Evolutionary conservation across 2,329 filamentous ascomycete genomes (phyloP).

Genomic region (Sclerotinia nivalis): DNA sequence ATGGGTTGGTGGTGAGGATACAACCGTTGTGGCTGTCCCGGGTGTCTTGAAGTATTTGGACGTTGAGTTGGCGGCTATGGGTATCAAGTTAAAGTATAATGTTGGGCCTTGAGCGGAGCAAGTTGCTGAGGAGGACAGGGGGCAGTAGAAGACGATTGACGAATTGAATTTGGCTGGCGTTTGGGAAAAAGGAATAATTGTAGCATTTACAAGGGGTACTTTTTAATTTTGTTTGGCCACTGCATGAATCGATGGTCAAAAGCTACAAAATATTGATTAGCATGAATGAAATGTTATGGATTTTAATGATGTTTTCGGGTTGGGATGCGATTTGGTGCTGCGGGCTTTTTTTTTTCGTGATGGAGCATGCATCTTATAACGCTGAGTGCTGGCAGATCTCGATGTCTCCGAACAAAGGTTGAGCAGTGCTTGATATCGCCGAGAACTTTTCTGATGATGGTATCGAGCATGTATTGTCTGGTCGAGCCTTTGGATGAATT

Average conservation of each 20-base stretch:
- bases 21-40: constrained; percentile 87
- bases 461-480: not conserved
- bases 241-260: not conserved
- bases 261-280: not conserved
- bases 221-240: constrained; percentile 9
- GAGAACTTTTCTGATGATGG: not conserved
- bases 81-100: constrained; percentile 89
- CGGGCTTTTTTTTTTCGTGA: not conserved
- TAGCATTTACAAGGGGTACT: constrained; percentile 30
- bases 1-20: constrained; percentile 87
- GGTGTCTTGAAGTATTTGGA: constrained; percentile 92
- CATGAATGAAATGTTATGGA: constrained; percentile 5
- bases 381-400: too few species aligned
- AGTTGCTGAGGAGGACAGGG: not conserved
- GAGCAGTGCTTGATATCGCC: not conserved
- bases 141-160: constrained; percentile 4
- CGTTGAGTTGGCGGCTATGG: constrained; percentile 95
- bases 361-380: not conserved
- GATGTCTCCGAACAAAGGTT: too few species aligned
- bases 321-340: not conserved
- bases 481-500: not conserved
- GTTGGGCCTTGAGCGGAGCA: constrained; percentile 50
- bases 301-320: not conserved
- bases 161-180: constrained; percentile 25
- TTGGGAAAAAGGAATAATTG: constrained; percentile 23